Evolutionary conservation across 345 rosid genomes (phyloP).

Genomic region (Erucastrum elatum): DNA sequence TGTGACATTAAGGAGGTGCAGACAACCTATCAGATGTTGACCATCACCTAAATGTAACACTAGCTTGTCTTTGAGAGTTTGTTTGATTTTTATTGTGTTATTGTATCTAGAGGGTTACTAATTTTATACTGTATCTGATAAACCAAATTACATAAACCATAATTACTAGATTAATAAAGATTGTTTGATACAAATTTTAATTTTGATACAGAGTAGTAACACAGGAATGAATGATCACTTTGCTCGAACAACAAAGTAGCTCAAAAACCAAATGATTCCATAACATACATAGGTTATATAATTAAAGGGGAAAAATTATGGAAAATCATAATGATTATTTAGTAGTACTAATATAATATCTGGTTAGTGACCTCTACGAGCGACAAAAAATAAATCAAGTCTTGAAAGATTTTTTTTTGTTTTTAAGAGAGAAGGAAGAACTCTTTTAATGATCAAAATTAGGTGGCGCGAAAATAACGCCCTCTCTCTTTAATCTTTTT

Average conservation of each 20-base stretch:
- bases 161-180: neutral
- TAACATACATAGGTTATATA: neutral
- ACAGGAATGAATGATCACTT: neutral
- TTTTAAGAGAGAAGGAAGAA: too few relatives aligned
- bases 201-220: neutral
- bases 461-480: conserved; percentile 85
- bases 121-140: neutral
- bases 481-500: conserved; percentile 22
- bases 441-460: conserved; percentile 33
- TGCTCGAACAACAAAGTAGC: neutral
- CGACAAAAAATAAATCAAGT: neutral
- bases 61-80: neutral
- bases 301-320: neutral
- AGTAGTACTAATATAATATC: neutral
- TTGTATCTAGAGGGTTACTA: neutral
- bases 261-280: neutral
- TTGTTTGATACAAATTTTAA: neutral
- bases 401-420: neutral
- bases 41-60: conserved; percentile 1
- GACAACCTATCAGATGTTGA: conserved; percentile 10
- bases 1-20: conserved; percentile 2
- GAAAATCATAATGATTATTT: neutral
- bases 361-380: conserved; percentile 22
- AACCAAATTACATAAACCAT: neutral
- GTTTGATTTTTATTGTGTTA: neutral